phyloP scores from a whole-genome alignment of 202 grass and related monocot genomes.

The Dendrocalamus latiflorus region DNA sequence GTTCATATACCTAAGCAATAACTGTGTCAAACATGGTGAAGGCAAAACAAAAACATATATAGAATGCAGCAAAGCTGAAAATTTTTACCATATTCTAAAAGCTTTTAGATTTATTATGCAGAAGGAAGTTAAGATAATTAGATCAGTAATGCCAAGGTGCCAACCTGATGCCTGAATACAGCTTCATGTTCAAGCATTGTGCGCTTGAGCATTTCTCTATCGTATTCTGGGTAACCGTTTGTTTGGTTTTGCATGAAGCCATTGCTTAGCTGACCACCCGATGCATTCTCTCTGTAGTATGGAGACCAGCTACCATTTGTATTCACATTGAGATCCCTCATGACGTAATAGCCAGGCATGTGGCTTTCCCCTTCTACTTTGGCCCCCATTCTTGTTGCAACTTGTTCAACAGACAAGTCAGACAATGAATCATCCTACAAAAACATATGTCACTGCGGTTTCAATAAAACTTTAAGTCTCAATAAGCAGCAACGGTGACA shows the following conservation, averaged over 20 bases:
- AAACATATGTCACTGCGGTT: neutral
- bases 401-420: conserved; percentile 13
- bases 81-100: neutral
- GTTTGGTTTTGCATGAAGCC: conserved; percentile 33
- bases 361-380: conserved; percentile 66
- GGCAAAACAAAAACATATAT: conserved; percentile 7
- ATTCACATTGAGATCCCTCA: conserved; percentile 39
- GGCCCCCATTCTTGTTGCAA: conserved; percentile 53
- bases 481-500: neutral
- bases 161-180: conserved; percentile 81
- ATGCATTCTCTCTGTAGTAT: conserved; percentile 53
- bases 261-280: conserved; percentile 32
- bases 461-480: neutral
- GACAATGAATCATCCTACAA: neutral
- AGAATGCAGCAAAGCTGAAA: neutral
- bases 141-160: conserved; percentile 13
- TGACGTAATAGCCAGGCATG: conserved; percentile 45
- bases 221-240: conserved; percentile 42
- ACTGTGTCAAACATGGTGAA: conserved; percentile 15
- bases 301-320: conserved; percentile 35
- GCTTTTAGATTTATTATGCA: neutral
- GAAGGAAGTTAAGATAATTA: conserved; percentile 7
- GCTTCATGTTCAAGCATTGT: conserved; percentile 91
- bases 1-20: conserved; percentile 72
- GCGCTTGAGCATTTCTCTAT: conserved; percentile 75